A percentile compares a stretch with the other conserved stretches of the same genome.
These are phyloP conservation scores for Candida ortonii DNA, from an alignment of 805 yeast species.

Conservation along the genomic window DNA sequence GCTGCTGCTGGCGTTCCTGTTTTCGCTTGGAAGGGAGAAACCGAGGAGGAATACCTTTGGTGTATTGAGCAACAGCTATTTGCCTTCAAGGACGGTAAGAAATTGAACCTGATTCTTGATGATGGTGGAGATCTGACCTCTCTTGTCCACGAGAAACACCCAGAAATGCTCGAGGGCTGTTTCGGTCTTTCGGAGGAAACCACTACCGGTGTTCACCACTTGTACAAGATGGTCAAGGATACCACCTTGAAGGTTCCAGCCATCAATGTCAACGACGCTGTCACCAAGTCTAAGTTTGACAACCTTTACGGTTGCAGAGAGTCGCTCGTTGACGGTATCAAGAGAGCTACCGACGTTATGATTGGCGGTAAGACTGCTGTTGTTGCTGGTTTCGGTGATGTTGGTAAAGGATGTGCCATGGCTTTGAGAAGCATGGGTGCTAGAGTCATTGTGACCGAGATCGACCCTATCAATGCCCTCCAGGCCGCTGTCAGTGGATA, in stretches of 20 bases:
- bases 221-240: conserved; percentile 92
- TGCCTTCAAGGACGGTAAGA: conserved; percentile 93
- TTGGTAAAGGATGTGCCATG: conserved; percentile 99
- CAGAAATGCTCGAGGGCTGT: conserved; percentile 94
- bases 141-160: conserved; percentile 95
- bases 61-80: conserved; percentile 99
- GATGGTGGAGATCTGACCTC: conserved; percentile 99
- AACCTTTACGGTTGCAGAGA: conserved; percentile 99
- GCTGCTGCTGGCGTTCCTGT: conserved; percentile 99
- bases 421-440: conserved; percentile 99
- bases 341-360: conserved; percentile 99
- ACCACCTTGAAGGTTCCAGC: conserved; percentile 94
- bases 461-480: conserved; percentile 97
- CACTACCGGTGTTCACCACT: conserved; percentile 99
- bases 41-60: conserved; percentile 99
- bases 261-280: conserved; percentile 97
- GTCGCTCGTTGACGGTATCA: conserved; percentile 97
- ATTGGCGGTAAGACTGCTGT: conserved; percentile 98
- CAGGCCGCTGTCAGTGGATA: conserved; percentile 99
- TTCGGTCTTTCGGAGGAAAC: conserved; percentile 98
- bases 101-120: conserved; percentile 94
- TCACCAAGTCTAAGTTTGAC: conserved; percentile 98
- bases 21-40: conserved; percentile 99
- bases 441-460: conserved; percentile 93
- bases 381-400: conserved; percentile 99